phyloP scores from a whole-genome alignment of 73 alveolate genomes.

The Paraurostyla sp. region DNA sequence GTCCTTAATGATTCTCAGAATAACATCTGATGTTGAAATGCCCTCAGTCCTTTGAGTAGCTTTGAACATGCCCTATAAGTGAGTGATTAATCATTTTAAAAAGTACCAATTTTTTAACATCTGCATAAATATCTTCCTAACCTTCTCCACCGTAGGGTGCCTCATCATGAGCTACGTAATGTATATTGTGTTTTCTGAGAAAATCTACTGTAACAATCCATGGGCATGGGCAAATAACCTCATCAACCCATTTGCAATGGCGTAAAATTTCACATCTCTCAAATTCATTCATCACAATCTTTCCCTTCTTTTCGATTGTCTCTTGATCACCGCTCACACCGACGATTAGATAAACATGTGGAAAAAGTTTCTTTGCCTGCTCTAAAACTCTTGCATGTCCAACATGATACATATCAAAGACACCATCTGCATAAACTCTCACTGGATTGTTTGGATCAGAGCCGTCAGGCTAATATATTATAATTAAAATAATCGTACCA shows the following conservation, averaged over 20 bases:
- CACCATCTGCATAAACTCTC: constrained; percentile 96
- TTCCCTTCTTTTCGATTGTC: constrained; percentile 93
- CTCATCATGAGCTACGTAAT: constrained; percentile 96
- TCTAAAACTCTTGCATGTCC: constrained; percentile 96
- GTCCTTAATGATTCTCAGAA: constrained; percentile 89
- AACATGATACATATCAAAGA: constrained; percentile 94
- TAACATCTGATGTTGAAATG: constrained; percentile 94
- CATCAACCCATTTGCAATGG: constrained; percentile 99
- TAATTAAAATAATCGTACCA: neutral
- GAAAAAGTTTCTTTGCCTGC: constrained; percentile 94
- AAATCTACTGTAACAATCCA: constrained; percentile 93
- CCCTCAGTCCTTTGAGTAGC: constrained; percentile 98
- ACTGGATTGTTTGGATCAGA: constrained; percentile 93
- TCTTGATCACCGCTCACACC: constrained; percentile 98
- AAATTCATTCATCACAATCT: constrained; percentile 93
- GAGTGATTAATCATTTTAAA: neutral
- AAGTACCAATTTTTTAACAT: constrained; percentile 79
- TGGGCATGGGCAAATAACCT: constrained; percentile 97
- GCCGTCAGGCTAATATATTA: constrained; percentile 73
- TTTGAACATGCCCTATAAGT: constrained; percentile 85
- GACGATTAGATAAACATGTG: constrained; percentile 89
- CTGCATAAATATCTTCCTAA: constrained; percentile 93
- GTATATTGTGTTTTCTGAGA: constrained; percentile 83
- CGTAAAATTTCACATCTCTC: constrained; percentile 95
- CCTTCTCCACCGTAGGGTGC: constrained; percentile 95